A percentile compares a stretch with the other conserved stretches of the same genome.
Evolutionary conservation across 2,329 filamentous ascomycete species (phyloP).

Genomic region (Calonectria naviculata): DNA sequence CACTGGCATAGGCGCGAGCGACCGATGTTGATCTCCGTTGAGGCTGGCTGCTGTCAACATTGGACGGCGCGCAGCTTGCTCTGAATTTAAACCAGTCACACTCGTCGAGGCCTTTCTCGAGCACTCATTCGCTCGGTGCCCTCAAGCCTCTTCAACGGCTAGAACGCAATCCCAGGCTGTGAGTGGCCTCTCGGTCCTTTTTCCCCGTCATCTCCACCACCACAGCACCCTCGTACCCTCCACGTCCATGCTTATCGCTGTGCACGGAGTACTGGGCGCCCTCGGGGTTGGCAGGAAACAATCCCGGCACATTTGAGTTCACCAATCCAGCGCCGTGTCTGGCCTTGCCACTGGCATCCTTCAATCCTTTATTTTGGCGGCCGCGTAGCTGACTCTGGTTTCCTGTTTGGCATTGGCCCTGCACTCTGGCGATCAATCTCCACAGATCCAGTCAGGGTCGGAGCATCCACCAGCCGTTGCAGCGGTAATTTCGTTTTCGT

Average conservation of each 20-base stretch:
- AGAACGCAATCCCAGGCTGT: slow-evolving; percentile 29
- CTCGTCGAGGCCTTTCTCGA: slow-evolving; percentile 14
- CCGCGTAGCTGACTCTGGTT: slow-evolving; percentile 31
- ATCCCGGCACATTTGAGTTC: slow-evolving; percentile 13
- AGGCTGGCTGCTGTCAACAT: slow-evolving; percentile 18
- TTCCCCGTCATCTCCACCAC: slow-evolving; percentile 33
- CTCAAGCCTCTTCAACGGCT: slow-evolving; percentile 22
- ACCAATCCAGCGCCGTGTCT: slow-evolving; percentile 21
- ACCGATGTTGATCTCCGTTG: slow-evolving; percentile 23
- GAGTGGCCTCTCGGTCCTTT: slow-evolving; percentile 44
- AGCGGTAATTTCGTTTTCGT: slow-evolving; percentile 25
- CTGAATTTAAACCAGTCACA: slow-evolving; percentile 22
- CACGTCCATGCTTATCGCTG: slow-evolving; percentile 26
- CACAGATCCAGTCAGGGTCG: slow-evolving; percentile 28
- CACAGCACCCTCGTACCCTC: slow-evolving; percentile 26
- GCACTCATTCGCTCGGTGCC: slow-evolving; percentile 33
- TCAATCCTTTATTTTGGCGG: slow-evolving; percentile 22
- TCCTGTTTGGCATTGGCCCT: slow-evolving; percentile 9
- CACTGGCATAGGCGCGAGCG: slow-evolving; percentile 1
- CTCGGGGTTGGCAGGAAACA: slow-evolving; percentile 22
- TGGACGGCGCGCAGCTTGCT: not conserved
- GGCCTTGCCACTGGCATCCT: slow-evolving; percentile 35
- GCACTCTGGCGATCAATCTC: slow-evolving; percentile 25
- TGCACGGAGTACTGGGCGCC: slow-evolving; percentile 13
- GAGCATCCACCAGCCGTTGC: slow-evolving; percentile 6